Base-by-base conservation (phyloP, 495 filamentous ascomycete genomes). In the Xylaria acuta region DNA sequence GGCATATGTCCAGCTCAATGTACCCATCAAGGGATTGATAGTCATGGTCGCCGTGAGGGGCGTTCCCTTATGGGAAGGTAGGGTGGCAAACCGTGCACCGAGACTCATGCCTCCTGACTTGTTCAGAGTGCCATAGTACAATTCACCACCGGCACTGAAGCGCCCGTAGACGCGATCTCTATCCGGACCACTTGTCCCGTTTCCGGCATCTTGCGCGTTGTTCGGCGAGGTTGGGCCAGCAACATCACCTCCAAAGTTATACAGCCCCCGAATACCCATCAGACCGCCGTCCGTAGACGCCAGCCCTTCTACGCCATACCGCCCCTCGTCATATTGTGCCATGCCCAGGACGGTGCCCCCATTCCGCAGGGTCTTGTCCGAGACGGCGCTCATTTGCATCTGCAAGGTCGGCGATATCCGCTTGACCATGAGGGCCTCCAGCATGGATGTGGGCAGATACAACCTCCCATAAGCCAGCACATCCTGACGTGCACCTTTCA, bases 31-130 rank as follows among this genome's bases (percentile, higher is more conserved):
- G 0, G 96, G 96, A 62, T 97, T 97, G 41, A 98, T 79, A 18
- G 93, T 97, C 73, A 96, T 83, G 6, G 96, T 98, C 71, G 97
- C 93, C 8, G 96, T 98, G 73, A 97, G 92, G 0, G 96, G 96
- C 64, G 95, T 86, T 53, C 93, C 91, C 1, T 90, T 91, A 72
- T 97, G 92, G 8, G 90, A 87, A n/a, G 97, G 95, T 36, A 99
- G 84, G 6, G 97, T 99, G 32, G 92, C 92, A 77, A 98, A 99
- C 53, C 96, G 89, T 25, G 95, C 84, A 3, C 95, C 96, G n/a
- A 88, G 72, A 47, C 87, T 87, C 78, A 89, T 89, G 69, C 96
- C 96, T 32, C 95, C 91, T 20, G 93, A 90, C 60, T 97, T 97
- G 75, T 97, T 98, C 22, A 97, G 83, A 0, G 93, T 90, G 8